Evolutionary conservation across 2,329 filamentous ascomycete species (phyloP).

Genomic region (Keithomyces neogunnii): DNA sequence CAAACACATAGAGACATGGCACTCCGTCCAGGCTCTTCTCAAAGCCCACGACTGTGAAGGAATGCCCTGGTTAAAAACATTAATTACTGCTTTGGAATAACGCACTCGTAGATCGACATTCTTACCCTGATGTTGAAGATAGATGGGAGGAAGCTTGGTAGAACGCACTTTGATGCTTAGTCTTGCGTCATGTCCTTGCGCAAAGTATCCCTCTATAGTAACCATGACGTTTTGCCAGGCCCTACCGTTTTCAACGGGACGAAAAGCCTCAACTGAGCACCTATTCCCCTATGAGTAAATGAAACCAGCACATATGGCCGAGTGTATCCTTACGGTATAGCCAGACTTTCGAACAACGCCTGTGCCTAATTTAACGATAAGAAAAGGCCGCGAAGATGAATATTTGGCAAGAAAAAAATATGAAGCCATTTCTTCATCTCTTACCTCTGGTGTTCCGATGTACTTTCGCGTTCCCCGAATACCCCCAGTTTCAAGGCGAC

Average conservation of each 20-base stretch:
- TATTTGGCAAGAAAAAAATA: too few relatives aligned
- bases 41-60: conserved; percentile 80
- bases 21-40: conserved; percentile 59
- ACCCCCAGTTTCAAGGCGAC: conserved; percentile 74
- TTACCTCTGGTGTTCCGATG: conserved; percentile 84
- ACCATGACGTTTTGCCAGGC: conserved; percentile 49
- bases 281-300: conserved; percentile 21
- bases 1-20: conserved; percentile 72
- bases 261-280: conserved; percentile 55
- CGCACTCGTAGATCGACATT: neutral
- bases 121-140: conserved; percentile 73
- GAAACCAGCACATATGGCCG: neutral
- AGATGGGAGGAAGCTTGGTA: conserved; percentile 74
- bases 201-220: conserved; percentile 68
- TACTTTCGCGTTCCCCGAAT: conserved; percentile 87
- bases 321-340: conserved; percentile 48
- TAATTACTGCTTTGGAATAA: neutral
- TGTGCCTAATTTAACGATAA: conserved; percentile 49
- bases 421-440: neutral
- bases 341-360: conserved; percentile 63
- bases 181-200: conserved; percentile 33
- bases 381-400: neutral
- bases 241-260: conserved; percentile 35
- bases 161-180: conserved; percentile 52
- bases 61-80: conserved; percentile 54